Base-by-base conservation (phyloP, 495 filamentous ascomycete genomes). In the Cercophora newfieldiana region DNA sequence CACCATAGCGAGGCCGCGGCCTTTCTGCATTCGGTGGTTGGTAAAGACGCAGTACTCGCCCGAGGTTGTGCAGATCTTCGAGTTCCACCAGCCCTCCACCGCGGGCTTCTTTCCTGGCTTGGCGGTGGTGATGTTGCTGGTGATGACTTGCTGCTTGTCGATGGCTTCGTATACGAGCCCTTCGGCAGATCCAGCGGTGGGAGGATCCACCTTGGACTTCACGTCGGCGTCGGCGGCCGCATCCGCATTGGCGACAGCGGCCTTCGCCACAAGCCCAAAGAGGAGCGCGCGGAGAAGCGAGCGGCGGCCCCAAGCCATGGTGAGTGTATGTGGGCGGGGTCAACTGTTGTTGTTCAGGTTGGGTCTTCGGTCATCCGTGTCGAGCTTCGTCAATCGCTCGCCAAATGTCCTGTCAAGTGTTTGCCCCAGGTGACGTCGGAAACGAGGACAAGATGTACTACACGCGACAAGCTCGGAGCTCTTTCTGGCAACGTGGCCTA, bases 31-130 rank as follows among this genome's bases (percentile, higher is more conserved):
- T 3, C 56, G 47, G 0, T 37, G 73, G 67, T 78, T 79, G 26
- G 74, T 72, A 55, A 70, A 77, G 64, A 79, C 66, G 66, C 77
- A 79, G 69, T 68, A 79, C n/a, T 59, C 31, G 24, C 64, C 69
- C 24, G 66, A 44, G 37, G 18, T 16, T 8, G 37, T 44, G 65
- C 77, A 79, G 66, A 70, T 70, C 22, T 72, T 68, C 65, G 73
- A 66, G 10, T 71, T 47, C 61, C 67, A 71, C 75, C 75, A 77
- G 0, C 69, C 71, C 4, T 69, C 28, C 18, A 67, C 65, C 14
- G 73, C 71, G 0, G 71, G 66, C 26, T 59, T 37, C 49, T 33
- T n/a, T 12, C 44, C 8, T 49, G 51, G 30, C 16, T 25, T 48
- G 26, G 57, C 18, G n/a, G 63, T 47, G 30, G 72, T 73, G 18